phyloP scores from a whole-genome alignment of 495 filamentous ascomycete genomes.

The Aspergillus mulundensis region DNA sequence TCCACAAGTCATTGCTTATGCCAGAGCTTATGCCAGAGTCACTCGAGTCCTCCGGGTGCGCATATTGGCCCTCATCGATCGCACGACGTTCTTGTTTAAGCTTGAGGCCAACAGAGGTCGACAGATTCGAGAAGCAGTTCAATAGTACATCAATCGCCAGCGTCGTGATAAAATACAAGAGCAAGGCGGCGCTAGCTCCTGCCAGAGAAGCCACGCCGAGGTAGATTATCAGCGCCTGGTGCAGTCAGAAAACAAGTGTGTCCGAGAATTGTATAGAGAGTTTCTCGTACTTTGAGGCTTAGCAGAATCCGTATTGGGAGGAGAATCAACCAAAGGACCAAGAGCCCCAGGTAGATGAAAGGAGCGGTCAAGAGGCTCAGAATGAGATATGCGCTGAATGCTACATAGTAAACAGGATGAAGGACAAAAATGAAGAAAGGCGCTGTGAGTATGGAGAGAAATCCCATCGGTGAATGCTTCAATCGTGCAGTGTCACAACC shows the following conservation, averaged over 20 bases:
- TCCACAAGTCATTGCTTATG: conserved; percentile 26
- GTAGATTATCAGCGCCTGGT: conserved; percentile 61
- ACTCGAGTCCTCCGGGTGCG: conserved; percentile 5
- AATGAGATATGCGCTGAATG: conserved; percentile 19
- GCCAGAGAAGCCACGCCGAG: conserved; percentile 56
- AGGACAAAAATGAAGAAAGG: conserved; percentile 31
- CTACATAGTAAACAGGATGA: conserved; percentile 33
- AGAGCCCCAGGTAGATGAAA: conserved; percentile 40
- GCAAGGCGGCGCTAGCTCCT: conserved; percentile 48
- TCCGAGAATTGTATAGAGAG: no score
- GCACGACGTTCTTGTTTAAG: conserved; percentile 5
- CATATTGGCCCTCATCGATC: conserved; percentile 1
- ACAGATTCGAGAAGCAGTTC: conserved; percentile 4
- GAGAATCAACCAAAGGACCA: conserved; percentile 30
- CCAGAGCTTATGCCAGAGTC: conserved; percentile 12
- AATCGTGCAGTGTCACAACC: not conserved
- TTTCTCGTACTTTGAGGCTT: conserved; percentile 58
- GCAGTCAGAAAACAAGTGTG: no score
- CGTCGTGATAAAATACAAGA: conserved; percentile 41
- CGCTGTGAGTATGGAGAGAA: conserved; percentile 19
- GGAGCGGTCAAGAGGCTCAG: conserved; percentile 39
- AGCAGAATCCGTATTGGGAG: conserved; percentile 45
- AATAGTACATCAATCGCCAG: conserved; percentile 8
- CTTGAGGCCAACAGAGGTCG: not conserved
- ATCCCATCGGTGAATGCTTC: conserved; percentile 16